These are phyloP conservation scores for Apiotrichum laibachii DNA, from an alignment of 1,284 basidiomycete genomes.

Conservation along the genomic window DNA sequence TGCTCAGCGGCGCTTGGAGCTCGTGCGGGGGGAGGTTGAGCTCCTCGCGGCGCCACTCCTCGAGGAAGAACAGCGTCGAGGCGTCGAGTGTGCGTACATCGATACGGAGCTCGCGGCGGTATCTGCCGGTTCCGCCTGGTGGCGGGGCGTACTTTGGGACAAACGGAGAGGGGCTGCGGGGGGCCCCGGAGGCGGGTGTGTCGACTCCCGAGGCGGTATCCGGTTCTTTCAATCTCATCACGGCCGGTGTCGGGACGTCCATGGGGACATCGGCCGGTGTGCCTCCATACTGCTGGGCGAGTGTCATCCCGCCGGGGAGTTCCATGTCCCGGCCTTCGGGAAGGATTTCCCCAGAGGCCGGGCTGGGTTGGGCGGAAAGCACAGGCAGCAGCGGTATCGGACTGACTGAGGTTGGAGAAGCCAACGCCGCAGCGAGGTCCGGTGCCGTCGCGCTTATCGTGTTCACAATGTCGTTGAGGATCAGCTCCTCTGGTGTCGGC, in stretches of 20 bases:
- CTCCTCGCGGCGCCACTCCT: slow-evolving; percentile 38
- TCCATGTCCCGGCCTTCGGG: too few species aligned
- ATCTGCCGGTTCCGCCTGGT: slow-evolving; percentile 28
- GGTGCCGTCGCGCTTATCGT: not conserved
- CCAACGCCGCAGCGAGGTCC: not conserved
- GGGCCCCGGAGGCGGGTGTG: not conserved
- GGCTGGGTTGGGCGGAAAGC: not conserved
- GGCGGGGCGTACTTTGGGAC: slow-evolving; percentile 25
- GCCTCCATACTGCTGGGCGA: too few species aligned
- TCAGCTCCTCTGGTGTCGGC: not conserved
- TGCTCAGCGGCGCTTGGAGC: slow-evolving; percentile 25
- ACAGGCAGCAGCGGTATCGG: too few species aligned
- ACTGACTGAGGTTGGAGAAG: not conserved
- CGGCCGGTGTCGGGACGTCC: too few species aligned
- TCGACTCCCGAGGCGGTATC: too few species aligned
- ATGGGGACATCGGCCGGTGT: too few species aligned
- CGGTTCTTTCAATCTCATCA: too few species aligned
- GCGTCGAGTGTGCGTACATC: slow-evolving; percentile 41
- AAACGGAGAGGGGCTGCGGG: slow-evolving; percentile 11
- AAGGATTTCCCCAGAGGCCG: not conserved
- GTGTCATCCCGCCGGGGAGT: too few species aligned
- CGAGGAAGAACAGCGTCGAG: slow-evolving; percentile 39
- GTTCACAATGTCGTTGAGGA: not conserved
- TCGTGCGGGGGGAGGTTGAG: slow-evolving; percentile 29
- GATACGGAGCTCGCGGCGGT: slow-evolving; percentile 39